Conservation (phyloP, 2,329 filamentous ascomycete genomes). For the Beauveria varroae region DNA sequence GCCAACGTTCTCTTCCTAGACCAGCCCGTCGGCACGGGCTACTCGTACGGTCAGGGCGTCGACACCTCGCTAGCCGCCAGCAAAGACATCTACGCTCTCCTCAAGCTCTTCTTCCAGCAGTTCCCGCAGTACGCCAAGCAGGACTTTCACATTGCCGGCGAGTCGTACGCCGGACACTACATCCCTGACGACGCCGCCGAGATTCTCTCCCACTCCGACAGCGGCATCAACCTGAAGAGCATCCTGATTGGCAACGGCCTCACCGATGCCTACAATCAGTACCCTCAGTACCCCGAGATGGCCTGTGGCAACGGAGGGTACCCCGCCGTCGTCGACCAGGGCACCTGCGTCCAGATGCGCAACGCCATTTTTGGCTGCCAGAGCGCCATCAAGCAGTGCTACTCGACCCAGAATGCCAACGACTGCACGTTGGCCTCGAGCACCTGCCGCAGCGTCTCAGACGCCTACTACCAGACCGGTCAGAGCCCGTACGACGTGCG, state of each 20-base stretch:
- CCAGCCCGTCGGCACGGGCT: constrained; percentile 97
- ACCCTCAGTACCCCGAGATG: constrained; percentile 94
- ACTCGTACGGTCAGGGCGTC: constrained; percentile 91
- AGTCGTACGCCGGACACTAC: constrained; percentile 94
- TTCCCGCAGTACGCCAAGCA: constrained; percentile 94
- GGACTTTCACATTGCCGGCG: constrained; percentile 95
- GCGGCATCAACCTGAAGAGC: constrained; percentile 96
- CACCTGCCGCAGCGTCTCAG: constrained; percentile 68
- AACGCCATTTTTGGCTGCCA: constrained; percentile 84
- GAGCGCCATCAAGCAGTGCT: constrained; percentile 82
- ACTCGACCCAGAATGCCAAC: constrained; percentile 84
- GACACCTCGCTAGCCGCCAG: constrained; percentile 91
- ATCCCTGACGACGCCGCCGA: constrained; percentile 88
- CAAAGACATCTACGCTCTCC: constrained; percentile 95
- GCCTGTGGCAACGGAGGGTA: constrained; percentile 94
- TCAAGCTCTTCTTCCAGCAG: constrained; percentile 98
- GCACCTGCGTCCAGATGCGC: constrained; percentile 82
- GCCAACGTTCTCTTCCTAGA: constrained; percentile 99
- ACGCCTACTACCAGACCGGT: constrained; percentile 3
- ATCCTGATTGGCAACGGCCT: constrained; percentile 94
- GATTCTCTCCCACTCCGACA: constrained; percentile 88
- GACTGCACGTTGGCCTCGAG: constrained; percentile 90
- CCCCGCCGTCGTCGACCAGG: constrained; percentile 71
- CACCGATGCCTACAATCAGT: constrained; percentile 89
- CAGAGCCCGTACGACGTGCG: constrained; percentile 78